A percentile compares a stretch with the other conserved stretches of the same genome.
Conservation (phyloP, 169 alveolate species). For the Condylostoma magnum region DNA sequence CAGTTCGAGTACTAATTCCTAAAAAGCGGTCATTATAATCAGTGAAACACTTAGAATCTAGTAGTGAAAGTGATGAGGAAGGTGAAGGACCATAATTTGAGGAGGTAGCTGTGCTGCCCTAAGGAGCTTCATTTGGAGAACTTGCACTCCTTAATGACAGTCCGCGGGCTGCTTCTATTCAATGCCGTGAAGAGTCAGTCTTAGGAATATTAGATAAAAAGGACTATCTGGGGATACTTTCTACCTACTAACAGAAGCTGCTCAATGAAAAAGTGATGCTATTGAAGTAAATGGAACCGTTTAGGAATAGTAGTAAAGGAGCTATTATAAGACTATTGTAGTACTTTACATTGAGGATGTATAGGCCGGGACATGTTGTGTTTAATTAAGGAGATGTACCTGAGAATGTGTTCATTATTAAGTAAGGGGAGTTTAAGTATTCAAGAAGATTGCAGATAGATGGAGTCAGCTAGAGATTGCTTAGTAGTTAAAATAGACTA, state of each 20-base stretch:
- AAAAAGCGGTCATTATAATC: too few species aligned
- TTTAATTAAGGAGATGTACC: background rate
- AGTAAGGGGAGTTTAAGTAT: slow-evolving; percentile 16
- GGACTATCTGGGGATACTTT: slow-evolving; percentile 1
- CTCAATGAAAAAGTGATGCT: background rate
- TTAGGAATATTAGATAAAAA: background rate
- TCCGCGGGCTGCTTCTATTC: slow-evolving; percentile 19
- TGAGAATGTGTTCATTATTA: background rate
- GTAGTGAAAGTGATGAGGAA: too few species aligned
- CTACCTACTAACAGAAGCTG: background rate
- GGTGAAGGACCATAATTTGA: too few species aligned
- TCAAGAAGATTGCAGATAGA: too few species aligned
- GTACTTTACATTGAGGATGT: background rate
- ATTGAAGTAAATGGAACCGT: background rate
- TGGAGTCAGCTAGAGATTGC: too few species aligned
- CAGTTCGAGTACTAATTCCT: slow-evolving; percentile 44
- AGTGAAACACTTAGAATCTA: too few species aligned
- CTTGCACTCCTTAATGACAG: slow-evolving; percentile 11
- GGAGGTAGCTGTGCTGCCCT: too few species aligned
- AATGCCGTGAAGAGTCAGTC: background rate
- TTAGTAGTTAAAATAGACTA: too few species aligned
- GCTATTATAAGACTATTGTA: background rate
- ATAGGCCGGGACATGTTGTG: background rate
- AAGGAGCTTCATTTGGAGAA: slow-evolving; percentile 21
- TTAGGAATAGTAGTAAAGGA: background rate